Conservation (phyloP, 2,329 filamentous ascomycete genomes). For the Penicillium sp. region DNA sequence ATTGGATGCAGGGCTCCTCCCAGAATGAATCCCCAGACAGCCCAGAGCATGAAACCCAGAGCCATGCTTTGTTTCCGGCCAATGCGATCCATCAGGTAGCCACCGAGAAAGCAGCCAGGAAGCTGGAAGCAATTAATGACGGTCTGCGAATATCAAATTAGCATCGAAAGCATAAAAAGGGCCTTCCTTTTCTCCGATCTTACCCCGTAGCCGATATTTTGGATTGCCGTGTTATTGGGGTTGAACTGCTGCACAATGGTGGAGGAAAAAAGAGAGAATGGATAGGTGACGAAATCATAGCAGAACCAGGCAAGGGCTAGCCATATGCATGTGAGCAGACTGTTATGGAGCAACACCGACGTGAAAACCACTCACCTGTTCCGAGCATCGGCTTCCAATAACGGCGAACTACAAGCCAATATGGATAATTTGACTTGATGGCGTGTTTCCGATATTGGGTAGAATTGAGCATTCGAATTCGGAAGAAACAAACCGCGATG, state of each 20-base stretch:
- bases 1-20: constrained; percentile 53
- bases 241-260: constrained; percentile 55
- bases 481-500: constrained; percentile 57
- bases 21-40: constrained; percentile 55
- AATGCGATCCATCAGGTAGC: constrained; percentile 54
- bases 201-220: constrained; percentile 33
- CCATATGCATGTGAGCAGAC: neutral
- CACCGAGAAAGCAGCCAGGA: constrained; percentile 54
- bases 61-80: constrained; percentile 57
- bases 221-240: constrained; percentile 44
- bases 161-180: neutral
- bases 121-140: constrained; percentile 58
- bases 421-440: constrained; percentile 53
- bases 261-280: constrained; percentile 60
- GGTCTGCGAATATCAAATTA: constrained; percentile 37
- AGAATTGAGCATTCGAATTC: constrained; percentile 57
- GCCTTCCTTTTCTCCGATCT: neutral
- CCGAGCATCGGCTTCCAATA: constrained; percentile 57
- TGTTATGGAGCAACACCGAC: too few relatives aligned
- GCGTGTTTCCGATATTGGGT: constrained; percentile 54
- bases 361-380: constrained; percentile 30
- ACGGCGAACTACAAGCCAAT: constrained; percentile 52
- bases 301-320: constrained; percentile 54
- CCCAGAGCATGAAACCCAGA: constrained; percentile 53
- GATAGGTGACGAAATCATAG: constrained; percentile 61